Evolutionary conservation across 371 early-diverging fungal genomes (phyloP).

Genomic region (Choanephora cucurbitarum): DNA sequence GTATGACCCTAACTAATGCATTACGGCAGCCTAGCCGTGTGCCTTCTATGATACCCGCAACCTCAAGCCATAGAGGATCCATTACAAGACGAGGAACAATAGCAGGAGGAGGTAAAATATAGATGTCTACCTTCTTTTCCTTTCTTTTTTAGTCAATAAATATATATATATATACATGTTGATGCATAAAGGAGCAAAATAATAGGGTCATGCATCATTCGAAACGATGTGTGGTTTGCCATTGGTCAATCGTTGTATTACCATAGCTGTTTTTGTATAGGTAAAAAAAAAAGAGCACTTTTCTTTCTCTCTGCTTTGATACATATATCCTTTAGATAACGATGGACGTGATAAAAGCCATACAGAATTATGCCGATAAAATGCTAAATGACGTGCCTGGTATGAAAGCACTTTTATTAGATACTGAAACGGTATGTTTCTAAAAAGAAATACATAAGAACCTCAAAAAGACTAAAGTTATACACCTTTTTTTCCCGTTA

Average conservation of each 20-base stretch:
- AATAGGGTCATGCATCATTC: no score
- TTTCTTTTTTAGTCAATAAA: no score
- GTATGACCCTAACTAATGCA: slow-evolving; percentile 21
- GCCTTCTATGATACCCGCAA: slow-evolving; percentile 24
- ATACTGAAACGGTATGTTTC: slow-evolving; percentile 83
- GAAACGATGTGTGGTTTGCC: no score
- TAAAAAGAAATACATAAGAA: background rate
- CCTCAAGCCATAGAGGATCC: no score
- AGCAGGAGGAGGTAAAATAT: no score
- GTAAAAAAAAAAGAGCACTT: background rate
- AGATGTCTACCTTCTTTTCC: no score
- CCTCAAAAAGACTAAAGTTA: background rate
- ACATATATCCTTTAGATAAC: background rate
- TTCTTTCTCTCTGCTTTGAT: slow-evolving; percentile 4
- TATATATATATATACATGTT: no score
- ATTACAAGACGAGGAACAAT: no score
- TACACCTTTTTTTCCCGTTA: no score
- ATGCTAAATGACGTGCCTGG: slow-evolving; percentile 89
- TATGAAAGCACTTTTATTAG: slow-evolving; percentile 96
- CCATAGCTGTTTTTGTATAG: no score
- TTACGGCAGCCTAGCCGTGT: slow-evolving; percentile 16
- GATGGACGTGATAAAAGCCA: slow-evolving; percentile 80
- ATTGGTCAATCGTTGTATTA: no score
- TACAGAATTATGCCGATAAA: slow-evolving; percentile 89
- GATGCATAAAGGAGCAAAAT: no score